A percentile compares a stretch with the other conserved stretches of the same genome.
Conservation (phyloP, 352 stramenopile species). For the Phytophthora gonapodyides region DNA sequence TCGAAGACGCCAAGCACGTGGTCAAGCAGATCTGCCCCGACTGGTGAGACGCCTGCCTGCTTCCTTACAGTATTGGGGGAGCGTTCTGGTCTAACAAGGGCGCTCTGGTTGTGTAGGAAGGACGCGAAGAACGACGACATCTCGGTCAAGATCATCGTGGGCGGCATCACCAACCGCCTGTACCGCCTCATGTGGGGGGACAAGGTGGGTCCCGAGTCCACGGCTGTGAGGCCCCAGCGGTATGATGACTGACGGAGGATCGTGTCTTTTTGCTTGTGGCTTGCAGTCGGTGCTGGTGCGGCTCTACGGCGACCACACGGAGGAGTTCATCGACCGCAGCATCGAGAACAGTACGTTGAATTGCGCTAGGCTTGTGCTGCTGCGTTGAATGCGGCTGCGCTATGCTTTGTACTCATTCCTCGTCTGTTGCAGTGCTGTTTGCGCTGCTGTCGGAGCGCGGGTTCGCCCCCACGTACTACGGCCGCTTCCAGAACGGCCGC, state of each 20-base stretch:
- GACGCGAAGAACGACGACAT: conserved; percentile 65
- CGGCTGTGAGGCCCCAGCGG: not conserved
- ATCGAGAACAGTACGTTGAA: conserved; percentile 86
- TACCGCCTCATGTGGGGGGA: conserved; percentile 83
- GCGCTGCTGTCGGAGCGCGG: conserved; percentile 79
- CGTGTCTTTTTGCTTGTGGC: not conserved
- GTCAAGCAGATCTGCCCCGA: conserved; percentile 64
- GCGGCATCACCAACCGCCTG: conserved; percentile 94
- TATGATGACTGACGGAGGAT: conserved; percentile 1
- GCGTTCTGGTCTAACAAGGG: conserved; percentile 5
- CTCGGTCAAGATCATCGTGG: conserved; percentile 83
- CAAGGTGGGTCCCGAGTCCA: conserved; percentile 33
- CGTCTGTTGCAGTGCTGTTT: conserved; percentile 67
- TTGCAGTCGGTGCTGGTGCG: conserved; percentile 84
- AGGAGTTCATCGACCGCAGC: conserved; percentile 92
- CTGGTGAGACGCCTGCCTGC: conserved; percentile 42
- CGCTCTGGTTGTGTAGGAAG: conserved; percentile 37
- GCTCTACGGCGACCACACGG: conserved; percentile 93
- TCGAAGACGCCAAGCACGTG: conserved; percentile 82
- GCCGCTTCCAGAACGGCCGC: conserved; percentile 91
- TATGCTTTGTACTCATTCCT: conserved; percentile 10
- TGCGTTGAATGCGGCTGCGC: not conserved
- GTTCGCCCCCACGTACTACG: conserved; percentile 90
- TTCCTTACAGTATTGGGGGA: too few relatives aligned
- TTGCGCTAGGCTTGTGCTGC: not conserved